Conservation (phyloP, 768 basidiomycete species). For the Auricularia cornea region DNA sequence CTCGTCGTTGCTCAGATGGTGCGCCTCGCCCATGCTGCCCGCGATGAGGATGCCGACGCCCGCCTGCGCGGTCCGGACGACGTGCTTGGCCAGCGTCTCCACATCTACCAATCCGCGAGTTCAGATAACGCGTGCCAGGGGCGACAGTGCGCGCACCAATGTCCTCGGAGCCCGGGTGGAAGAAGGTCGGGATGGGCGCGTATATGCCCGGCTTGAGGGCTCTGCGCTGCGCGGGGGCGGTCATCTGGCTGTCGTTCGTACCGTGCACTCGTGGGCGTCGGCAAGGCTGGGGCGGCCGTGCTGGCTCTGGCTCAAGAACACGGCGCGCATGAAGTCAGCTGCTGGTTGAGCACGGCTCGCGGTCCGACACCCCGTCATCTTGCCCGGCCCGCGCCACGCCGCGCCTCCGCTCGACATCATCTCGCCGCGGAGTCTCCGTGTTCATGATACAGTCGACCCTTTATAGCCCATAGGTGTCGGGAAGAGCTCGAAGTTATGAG, state of each 20-base stretch:
- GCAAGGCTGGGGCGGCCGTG: not conserved
- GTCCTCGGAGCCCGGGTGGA: conserved; percentile 65
- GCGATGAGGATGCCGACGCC: conserved; percentile 66
- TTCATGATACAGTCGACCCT: too few species aligned
- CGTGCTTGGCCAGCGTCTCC: conserved; percentile 56
- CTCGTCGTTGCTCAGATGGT: conserved; percentile 62
- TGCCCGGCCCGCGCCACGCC: not conserved
- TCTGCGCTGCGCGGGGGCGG: conserved; percentile 29
- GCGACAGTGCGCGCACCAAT: conserved; percentile 56
- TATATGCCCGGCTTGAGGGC: conserved; percentile 68
- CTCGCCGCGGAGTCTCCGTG: not conserved
- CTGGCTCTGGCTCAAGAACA: not conserved
- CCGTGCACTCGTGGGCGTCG: not conserved
- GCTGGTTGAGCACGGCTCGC: not conserved
- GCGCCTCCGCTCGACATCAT: not conserved
- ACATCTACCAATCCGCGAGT: too few species aligned
- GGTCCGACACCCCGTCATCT: not conserved
- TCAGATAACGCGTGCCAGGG: too few species aligned
- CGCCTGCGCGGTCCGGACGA: conserved; percentile 51
- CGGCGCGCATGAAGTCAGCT: not conserved
- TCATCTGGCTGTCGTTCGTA: conserved; percentile 5
- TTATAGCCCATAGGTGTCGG: too few species aligned
- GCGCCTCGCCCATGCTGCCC: conserved; percentile 83
- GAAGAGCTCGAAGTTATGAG: too few species aligned
- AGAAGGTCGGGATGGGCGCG: conserved; percentile 84